Conservation (phyloP, 2,329 filamentous ascomycete species). For the Trichoderma sp. region DNA sequence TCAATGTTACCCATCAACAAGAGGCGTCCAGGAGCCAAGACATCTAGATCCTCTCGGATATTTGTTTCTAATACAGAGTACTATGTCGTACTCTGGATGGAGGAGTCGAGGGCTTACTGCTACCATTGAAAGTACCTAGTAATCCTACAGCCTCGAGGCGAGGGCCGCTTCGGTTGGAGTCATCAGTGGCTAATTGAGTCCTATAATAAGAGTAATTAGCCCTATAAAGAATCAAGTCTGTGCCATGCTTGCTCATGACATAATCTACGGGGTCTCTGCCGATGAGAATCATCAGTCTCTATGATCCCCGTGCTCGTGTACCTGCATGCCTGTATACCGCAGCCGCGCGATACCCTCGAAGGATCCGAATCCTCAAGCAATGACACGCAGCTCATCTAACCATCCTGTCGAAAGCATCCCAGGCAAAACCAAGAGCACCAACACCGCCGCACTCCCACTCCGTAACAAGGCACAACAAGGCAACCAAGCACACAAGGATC, state of each 20-base stretch:
- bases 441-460: not conserved
- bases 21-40: not conserved
- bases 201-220: not conserved
- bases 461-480: not conserved
- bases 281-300: not conserved
- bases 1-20: slow-evolving; percentile 9
- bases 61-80: too few species aligned
- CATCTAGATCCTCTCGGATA: slow-evolving; percentile 2
- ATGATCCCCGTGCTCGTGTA: not conserved
- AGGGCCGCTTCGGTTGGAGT: not conserved
- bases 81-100: too few species aligned
- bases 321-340: not conserved
- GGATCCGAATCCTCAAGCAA: too few species aligned
- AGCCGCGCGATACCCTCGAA: not conserved
- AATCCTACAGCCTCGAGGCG: not conserved
- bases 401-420: not conserved
- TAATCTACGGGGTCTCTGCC: not conserved
- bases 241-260: slow-evolving; percentile 1
- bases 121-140: not conserved
- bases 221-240: not conserved
- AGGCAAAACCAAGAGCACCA: not conserved
- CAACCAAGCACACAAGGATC: slow-evolving; percentile 1
- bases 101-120: not conserved
- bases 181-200: not conserved
- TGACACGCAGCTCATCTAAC: not conserved